Percentiles rank a stretch among this genome's conserved stretches.
Evolutionary conservation across 371 early-diverging fungal species (phyloP).

Genomic region (Saksenaea oblongispora): DNA sequence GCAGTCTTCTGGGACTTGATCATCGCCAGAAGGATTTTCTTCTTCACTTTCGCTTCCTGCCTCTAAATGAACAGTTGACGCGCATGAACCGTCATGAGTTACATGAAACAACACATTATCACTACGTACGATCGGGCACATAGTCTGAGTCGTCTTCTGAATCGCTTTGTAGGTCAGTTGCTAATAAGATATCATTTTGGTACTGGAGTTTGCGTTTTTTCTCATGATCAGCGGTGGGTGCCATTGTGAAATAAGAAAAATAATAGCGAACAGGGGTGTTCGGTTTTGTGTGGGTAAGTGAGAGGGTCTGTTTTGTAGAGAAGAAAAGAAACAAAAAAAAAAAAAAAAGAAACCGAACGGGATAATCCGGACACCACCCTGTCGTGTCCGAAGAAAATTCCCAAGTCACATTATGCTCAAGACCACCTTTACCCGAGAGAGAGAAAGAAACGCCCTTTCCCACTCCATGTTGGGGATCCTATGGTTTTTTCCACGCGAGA

Average conservation of each 20-base stretch:
- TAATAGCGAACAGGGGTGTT: neutral
- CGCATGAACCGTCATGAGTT: neutral
- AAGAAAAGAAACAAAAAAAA: neutral
- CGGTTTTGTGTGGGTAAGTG: no score
- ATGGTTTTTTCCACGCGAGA: no score
- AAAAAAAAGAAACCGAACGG: neutral
- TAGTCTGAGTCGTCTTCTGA: conserved; percentile 26
- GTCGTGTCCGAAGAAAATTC: no score
- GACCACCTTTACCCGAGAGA: no score
- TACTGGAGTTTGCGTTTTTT: neutral
- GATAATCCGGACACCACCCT: no score
- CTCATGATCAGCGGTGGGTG: neutral
- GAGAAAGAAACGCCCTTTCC: no score
- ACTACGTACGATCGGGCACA: conserved; percentile 23
- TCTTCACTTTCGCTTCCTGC: neutral
- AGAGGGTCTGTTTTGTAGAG: neutral
- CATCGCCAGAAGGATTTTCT: neutral
- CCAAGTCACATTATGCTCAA: no score
- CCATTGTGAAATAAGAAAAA: neutral
- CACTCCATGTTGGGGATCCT: no score
- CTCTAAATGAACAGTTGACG: neutral
- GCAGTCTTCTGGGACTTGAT: neutral
- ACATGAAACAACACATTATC: neutral
- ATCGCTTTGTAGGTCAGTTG: conserved; percentile 8
- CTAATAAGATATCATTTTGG: neutral